Evolutionary conservation across 768 basidiomycete genomes (phyloP).

Genomic region (Pleurotus tuber-regium): DNA sequence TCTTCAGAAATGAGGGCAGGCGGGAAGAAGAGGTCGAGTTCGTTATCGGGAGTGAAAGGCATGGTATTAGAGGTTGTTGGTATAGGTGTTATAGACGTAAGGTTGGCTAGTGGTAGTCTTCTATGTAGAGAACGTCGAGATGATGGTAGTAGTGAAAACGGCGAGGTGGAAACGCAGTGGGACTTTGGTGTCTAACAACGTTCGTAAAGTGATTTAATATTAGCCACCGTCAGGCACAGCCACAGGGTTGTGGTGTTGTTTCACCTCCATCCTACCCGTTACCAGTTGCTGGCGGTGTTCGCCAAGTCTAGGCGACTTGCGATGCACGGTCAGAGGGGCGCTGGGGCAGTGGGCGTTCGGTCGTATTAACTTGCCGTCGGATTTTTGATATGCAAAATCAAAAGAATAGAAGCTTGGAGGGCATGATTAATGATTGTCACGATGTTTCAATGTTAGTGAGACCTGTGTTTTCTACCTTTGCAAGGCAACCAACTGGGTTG

Average conservation of each 20-base stretch:
- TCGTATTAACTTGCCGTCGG: too few species aligned
- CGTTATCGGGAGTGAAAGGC: slow-evolving; percentile 54
- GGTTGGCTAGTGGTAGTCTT: background rate
- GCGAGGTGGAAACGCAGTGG: background rate
- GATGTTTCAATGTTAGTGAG: too few species aligned
- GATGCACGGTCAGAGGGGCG: too few species aligned
- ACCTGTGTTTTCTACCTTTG: too few species aligned
- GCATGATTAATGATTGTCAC: too few species aligned
- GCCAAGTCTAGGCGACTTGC: too few species aligned
- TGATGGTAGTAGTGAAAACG: background rate
- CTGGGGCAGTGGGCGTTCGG: too few species aligned
- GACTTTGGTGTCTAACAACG: background rate
- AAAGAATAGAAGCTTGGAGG: too few species aligned
- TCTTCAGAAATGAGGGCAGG: slow-evolving; percentile 66
- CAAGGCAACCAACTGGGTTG: too few species aligned
- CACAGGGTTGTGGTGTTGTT: slow-evolving; percentile 6
- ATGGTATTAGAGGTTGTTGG: background rate
- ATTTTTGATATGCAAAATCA: too few species aligned
- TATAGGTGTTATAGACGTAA: background rate
- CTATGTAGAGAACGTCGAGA: background rate
- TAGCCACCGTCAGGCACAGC: slow-evolving; percentile 1
- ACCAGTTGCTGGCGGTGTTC: background rate
- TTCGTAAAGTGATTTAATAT: slow-evolving; percentile 9
- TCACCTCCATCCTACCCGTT: background rate
- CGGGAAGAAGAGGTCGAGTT: slow-evolving; percentile 79